Conservation (phyloP, 2,329 filamentous ascomycete genomes). For the Orbilia ellipsospora region DNA sequence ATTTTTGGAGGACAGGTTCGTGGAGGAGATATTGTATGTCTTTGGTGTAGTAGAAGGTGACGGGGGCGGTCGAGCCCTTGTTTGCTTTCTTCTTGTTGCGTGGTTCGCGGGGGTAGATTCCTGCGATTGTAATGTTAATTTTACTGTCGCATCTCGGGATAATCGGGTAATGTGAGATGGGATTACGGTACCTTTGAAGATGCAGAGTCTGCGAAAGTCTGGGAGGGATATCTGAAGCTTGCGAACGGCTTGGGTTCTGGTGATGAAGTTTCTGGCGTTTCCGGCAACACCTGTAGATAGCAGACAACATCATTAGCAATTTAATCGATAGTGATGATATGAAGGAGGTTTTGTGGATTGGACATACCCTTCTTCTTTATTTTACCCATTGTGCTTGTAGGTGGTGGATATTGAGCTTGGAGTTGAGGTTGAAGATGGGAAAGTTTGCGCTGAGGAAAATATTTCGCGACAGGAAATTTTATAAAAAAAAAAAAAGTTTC, state of each 20-base stretch:
- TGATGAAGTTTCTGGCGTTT: slow-evolving; percentile 98
- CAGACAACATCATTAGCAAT: slow-evolving; percentile 19
- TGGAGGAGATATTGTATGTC: slow-evolving; percentile 98
- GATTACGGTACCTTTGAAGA: slow-evolving; percentile 80
- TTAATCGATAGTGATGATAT: slow-evolving; percentile 2
- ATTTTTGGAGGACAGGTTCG: slow-evolving; percentile 91
- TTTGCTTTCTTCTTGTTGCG: slow-evolving; percentile 96
- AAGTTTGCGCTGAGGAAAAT: slow-evolving; percentile 12
- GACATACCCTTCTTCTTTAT: slow-evolving; percentile 86
- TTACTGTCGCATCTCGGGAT: background rate
- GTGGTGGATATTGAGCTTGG: background rate
- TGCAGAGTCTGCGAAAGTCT: slow-evolving; percentile 97
- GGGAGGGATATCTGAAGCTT: slow-evolving; percentile 97
- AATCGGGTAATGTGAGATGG: background rate
- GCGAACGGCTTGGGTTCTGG: slow-evolving; percentile 93
- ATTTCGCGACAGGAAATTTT: slow-evolving; percentile 50
- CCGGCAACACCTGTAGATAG: slow-evolving; percentile 75
- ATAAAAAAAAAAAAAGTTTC: slow-evolving; percentile 35
- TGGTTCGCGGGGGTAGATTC: slow-evolving; percentile 97
- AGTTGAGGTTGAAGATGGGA: slow-evolving; percentile 8
- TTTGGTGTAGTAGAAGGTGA: slow-evolving; percentile 92
- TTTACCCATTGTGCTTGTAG: slow-evolving; percentile 70
- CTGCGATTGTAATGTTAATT: slow-evolving; percentile 60
- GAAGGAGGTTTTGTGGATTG: slow-evolving; percentile 4
- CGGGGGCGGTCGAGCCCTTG: slow-evolving; percentile 87